Percentiles rank a stretch among this genome's conserved stretches.
Evolutionary conservation across 2,329 filamentous ascomycete species (phyloP).

Genomic region (Lachnellula subtilissima): DNA sequence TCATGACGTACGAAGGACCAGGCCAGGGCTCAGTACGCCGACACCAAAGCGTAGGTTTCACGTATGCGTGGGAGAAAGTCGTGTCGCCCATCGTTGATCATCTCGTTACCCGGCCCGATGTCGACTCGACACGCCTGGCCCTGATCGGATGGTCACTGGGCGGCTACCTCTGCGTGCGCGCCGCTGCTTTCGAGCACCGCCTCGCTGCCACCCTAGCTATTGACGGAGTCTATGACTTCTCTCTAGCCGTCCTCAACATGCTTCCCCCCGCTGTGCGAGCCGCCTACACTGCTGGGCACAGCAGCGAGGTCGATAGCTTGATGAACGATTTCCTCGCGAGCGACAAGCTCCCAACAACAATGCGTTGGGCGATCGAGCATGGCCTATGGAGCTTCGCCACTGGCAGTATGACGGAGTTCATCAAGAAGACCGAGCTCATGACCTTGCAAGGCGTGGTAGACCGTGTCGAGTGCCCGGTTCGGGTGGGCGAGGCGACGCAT

Average conservation of each 20-base stretch:
- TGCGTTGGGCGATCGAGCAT: constrained; percentile 14
- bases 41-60: constrained; percentile 39
- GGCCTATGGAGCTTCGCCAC: constrained; percentile 14
- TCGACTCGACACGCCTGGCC: constrained; percentile 32
- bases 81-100: constrained; percentile 39
- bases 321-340: background rate
- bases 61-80: constrained; percentile 40
- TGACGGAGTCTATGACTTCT: constrained; percentile 33
- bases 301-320: background rate
- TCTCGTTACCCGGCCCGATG: constrained; percentile 22
- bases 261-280: background rate
- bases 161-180: constrained; percentile 37
- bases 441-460: constrained; percentile 11
- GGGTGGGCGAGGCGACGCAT: constrained; percentile 22
- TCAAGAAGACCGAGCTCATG: constrained; percentile 7
- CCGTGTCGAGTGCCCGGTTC: constrained; percentile 26
- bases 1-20: constrained; percentile 43
- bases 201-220: constrained; percentile 36
- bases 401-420: constrained; percentile 4
- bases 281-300: background rate
- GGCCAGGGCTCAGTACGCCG: constrained; percentile 40
- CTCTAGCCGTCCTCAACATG: background rate
- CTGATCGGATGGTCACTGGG: constrained; percentile 40
- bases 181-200: constrained; percentile 41
- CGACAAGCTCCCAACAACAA: background rate